Base-by-base conservation (phyloP, 2,329 filamentous ascomycete species). In the Didymella arachidicola region DNA sequence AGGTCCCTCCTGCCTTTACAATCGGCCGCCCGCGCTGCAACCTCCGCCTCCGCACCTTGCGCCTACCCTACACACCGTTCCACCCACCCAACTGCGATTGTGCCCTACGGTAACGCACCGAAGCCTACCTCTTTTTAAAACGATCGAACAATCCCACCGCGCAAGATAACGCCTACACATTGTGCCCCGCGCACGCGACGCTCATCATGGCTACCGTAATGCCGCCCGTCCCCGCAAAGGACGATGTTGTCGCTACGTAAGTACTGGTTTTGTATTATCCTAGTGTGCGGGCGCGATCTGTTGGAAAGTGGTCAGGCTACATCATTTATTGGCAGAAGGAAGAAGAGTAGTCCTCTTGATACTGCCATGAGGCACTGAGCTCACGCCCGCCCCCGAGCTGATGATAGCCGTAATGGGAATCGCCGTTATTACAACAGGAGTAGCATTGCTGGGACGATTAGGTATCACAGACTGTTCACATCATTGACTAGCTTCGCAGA, bases 181-280 rank as follows among this genome's bases (percentile, higher is more conserved):
- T 53, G 56, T 54, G 56, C 56, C 56, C 56, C 46, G 56, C 56
- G 56, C 56, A 59, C 56, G 51, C 56, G 56, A 54, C 58, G 59
- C 59, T 63, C 61, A 63, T 43, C 53, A 75, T 75, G 74, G 65
- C 73, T 48, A 70, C 72, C 32, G 59, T 57, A 29, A 78, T 78
- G 77, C 76, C 76, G 8, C 76, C 76, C 56, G 77, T 83, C 52
- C 82, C 82, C 59, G 80, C 81, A 65, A 85, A 83, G 77, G 84
- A 86, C 73, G 84, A 86, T 73, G 78, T 88, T 34, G 80, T 83
- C 46, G 84, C 84, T 76, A 89, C 86, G 85, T 87, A 77, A 79
- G 85, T 82, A 41, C 16, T n/a, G 11, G 8, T n/a, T 6, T 7
- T 36, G 32, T 36, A n/a, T 36, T 36, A 14, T 18, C 16, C 7